Evolutionary conservation across 1,284 basidiomycete genomes (phyloP).

Genomic region (Trametes polyzona): DNA sequence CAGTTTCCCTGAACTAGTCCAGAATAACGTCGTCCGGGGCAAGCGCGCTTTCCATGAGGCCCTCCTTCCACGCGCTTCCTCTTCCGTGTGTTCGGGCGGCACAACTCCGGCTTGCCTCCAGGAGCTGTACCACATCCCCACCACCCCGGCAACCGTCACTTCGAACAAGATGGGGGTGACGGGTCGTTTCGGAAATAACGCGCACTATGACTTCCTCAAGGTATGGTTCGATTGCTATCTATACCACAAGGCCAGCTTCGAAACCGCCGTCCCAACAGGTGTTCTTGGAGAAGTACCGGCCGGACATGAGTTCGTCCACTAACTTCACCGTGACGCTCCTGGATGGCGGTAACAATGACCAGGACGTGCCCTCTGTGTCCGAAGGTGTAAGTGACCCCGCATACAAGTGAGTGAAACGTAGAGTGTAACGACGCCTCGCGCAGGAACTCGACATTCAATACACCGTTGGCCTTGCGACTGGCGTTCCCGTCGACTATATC

Average conservation of each 20-base stretch:
- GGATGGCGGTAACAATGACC: slow-evolving; percentile 48
- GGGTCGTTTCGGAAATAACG: slow-evolving; percentile 57
- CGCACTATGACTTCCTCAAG: slow-evolving; percentile 51
- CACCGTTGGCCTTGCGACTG: slow-evolving; percentile 56
- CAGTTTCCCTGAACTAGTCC: slow-evolving; percentile 18
- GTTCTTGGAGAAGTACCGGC: slow-evolving; percentile 51
- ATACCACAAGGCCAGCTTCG: not conserved
- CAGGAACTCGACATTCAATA: slow-evolving; percentile 65
- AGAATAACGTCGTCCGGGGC: not conserved
- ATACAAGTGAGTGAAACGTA: too few relatives aligned
- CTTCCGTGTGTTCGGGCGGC: slow-evolving; percentile 39
- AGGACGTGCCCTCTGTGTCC: slow-evolving; percentile 35
- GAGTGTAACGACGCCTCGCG: not conserved
- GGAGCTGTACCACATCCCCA: slow-evolving; percentile 53
- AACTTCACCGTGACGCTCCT: slow-evolving; percentile 46
- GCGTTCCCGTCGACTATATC: slow-evolving; percentile 31
- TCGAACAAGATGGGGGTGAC: slow-evolving; percentile 56
- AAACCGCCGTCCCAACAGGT: slow-evolving; percentile 35
- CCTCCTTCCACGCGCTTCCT: slow-evolving; percentile 7
- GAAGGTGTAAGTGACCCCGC: slow-evolving; percentile 59
- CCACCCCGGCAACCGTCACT: slow-evolving; percentile 45
- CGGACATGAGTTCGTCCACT: slow-evolving; percentile 47
- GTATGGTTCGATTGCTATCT: slow-evolving; percentile 23
- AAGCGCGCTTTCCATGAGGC: slow-evolving; percentile 13
- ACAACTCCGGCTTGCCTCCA: slow-evolving; percentile 60